phyloP scores from a whole-genome alignment of 805 yeast species.

The Phaffomyces antillensis region DNA sequence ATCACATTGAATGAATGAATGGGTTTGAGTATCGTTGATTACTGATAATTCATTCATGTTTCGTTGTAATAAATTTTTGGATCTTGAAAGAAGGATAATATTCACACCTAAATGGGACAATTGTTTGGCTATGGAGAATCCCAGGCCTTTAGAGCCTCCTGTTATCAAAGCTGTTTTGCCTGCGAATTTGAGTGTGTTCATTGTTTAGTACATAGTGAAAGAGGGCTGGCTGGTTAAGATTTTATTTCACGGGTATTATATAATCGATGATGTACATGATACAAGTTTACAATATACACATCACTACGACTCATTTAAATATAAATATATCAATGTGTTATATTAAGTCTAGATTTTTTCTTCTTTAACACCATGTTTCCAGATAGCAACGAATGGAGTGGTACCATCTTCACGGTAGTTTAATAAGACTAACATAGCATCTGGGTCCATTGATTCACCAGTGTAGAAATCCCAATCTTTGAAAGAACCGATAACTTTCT shows the following conservation, averaged over 20 bases:
- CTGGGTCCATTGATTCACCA: conserved; percentile 99
- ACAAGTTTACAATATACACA: too few species aligned
- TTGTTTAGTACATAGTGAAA: conserved; percentile 1
- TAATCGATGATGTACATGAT: too few species aligned
- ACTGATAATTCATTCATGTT: conserved; percentile 14
- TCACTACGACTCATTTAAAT: background rate
- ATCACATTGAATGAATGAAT: conserved; percentile 14
- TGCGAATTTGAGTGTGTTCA: background rate
- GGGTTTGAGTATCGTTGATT: conserved; percentile 10
- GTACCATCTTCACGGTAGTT: conserved; percentile 99
- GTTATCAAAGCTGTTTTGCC: conserved; percentile 46
- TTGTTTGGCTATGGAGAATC: conserved; percentile 44
- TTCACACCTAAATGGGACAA: conserved; percentile 47
- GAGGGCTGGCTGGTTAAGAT: background rate
- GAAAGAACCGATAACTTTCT: conserved; percentile 93
- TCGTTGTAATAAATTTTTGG: conserved; percentile 28
- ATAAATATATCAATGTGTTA: background rate
- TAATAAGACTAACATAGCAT: conserved; percentile 94
- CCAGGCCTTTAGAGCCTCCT: conserved; percentile 69
- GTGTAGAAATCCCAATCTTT: conserved; percentile 99
- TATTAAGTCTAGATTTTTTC: conserved; percentile 69
- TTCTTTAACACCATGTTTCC: conserved; percentile 96
- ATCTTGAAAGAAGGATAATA: conserved; percentile 45
- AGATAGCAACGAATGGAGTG: conserved; percentile 94
- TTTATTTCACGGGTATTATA: too few species aligned